Evolutionary conservation across 352 stramenopile species (phyloP).

Genomic region (Pythium dissimile): DNA sequence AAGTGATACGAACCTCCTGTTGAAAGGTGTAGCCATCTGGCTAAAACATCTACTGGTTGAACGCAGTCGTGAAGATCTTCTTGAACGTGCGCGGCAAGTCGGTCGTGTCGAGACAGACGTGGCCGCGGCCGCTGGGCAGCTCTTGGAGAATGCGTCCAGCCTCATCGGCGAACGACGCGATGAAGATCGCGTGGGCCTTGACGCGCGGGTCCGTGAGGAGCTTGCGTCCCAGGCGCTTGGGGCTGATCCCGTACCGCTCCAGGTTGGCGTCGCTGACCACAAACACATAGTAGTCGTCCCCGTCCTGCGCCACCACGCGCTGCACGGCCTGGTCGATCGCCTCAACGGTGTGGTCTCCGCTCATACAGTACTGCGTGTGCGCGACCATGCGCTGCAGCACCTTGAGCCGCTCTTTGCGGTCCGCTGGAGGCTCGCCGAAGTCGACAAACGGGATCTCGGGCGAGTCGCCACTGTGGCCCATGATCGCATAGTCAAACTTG

Average conservation of each 20-base stretch:
- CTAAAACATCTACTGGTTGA: slow-evolving; percentile 24
- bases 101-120: slow-evolving; percentile 78
- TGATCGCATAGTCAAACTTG: slow-evolving; percentile 90
- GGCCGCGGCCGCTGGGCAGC: slow-evolving; percentile 61
- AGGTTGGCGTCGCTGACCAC: slow-evolving; percentile 96
- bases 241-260: slow-evolving; percentile 87
- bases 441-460: slow-evolving; percentile 89
- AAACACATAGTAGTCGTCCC: slow-evolving; percentile 88
- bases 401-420: slow-evolving; percentile 88
- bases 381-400: slow-evolving; percentile 93
- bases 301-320: slow-evolving; percentile 55
- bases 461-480: slow-evolving; percentile 91
- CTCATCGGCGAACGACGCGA: slow-evolving; percentile 82
- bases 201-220: slow-evolving; percentile 50
- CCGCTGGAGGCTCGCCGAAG: slow-evolving; percentile 72
- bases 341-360: slow-evolving; percentile 93
- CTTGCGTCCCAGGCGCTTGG: slow-evolving; percentile 47
- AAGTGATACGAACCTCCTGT: too few species aligned
- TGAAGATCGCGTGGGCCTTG: slow-evolving; percentile 81
- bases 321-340: slow-evolving; percentile 83
- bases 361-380: slow-evolving; percentile 93
- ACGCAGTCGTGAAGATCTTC: slow-evolving; percentile 74
- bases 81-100: slow-evolving; percentile 82
- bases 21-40: slow-evolving; percentile 11
- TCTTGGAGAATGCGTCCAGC: slow-evolving; percentile 58